Conservation (phyloP, 805 yeast genomes). For the Yarrowia osloensis region DNA sequence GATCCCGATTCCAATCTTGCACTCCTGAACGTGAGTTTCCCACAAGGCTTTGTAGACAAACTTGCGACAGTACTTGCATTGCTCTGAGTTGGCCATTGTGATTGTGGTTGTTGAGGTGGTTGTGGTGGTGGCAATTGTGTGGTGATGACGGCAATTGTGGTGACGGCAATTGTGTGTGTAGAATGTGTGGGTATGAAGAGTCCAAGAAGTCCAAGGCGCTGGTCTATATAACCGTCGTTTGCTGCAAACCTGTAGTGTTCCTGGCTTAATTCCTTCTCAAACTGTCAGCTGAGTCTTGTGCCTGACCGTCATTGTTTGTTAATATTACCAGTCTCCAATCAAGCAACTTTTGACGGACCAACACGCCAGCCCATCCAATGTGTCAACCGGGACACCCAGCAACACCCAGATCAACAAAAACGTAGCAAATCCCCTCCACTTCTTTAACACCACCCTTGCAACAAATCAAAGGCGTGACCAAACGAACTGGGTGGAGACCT, state of each 20-base stretch:
- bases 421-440: no score
- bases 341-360: no score
- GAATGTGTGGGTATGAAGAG: no score
- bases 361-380: no score
- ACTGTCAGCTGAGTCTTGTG: background rate
- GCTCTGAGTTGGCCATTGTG: slow-evolving; percentile 16
- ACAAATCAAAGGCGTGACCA: background rate
- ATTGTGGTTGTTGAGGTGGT: slow-evolving; percentile 42
- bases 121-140: background rate
- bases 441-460: background rate
- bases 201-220: no score
- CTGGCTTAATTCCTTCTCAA: background rate
- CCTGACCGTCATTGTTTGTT: no score
- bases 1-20: slow-evolving; percentile 12
- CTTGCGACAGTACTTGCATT: slow-evolving; percentile 21
- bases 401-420: no score
- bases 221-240: background rate
- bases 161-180: no score
- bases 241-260: background rate
- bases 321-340: no score
- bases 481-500: background rate
- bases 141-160: no score
- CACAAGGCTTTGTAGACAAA: slow-evolving; percentile 12
- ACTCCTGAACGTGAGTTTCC: slow-evolving; percentile 15
- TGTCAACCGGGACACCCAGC: background rate